These are phyloP conservation scores for Ophiocordyceps robertsii DNA, from an alignment of 2,329 filamentous ascomycete species.

Conservation along the genomic window DNA sequence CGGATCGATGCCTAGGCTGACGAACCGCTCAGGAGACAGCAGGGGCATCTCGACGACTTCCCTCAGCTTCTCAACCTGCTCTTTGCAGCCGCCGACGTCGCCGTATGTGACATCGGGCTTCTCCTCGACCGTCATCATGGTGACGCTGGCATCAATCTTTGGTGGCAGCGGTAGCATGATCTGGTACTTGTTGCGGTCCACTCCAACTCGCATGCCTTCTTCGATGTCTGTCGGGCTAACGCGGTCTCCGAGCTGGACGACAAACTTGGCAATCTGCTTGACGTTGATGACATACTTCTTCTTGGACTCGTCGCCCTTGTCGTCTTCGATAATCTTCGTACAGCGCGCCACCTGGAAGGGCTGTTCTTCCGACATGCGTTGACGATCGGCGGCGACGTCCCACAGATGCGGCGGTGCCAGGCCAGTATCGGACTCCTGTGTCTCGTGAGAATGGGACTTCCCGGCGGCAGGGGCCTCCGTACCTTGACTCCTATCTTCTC, in stretches of 20 bases:
- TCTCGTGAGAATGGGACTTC: slow-evolving; percentile 8
- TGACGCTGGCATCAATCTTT: slow-evolving; percentile 97
- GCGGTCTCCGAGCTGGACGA: slow-evolving; percentile 91
- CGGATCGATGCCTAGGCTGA: slow-evolving; percentile 96
- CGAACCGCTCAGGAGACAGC: slow-evolving; percentile 90
- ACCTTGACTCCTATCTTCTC: slow-evolving; percentile 93
- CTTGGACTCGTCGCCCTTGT: slow-evolving; percentile 85
- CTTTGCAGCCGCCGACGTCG: slow-evolving; percentile 97
- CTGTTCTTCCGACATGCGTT: slow-evolving; percentile 98
- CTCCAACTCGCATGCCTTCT: slow-evolving; percentile 96
- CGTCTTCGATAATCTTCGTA: slow-evolving; percentile 97
- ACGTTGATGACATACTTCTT: slow-evolving; percentile 99
- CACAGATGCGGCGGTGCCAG: slow-evolving; percentile 96
- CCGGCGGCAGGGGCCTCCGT: slow-evolving; percentile 6
- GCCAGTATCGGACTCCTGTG: slow-evolving; percentile 90
- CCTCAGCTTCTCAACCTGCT: slow-evolving; percentile 97
- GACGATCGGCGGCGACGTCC: slow-evolving; percentile 94
- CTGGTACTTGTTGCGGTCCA: slow-evolving; percentile 98
- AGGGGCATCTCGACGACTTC: slow-evolving; percentile 99
- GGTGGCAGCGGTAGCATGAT: slow-evolving; percentile 91
- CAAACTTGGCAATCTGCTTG: slow-evolving; percentile 99
- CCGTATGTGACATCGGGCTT: slow-evolving; percentile 99
- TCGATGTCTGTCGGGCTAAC: slow-evolving; percentile 98
- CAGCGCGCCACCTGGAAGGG: slow-evolving; percentile 93
- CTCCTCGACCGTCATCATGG: slow-evolving; percentile 99